A percentile compares a stretch with the other conserved stretches of the same genome.
These are phyloP conservation scores for Mycena capillaripes DNA, from an alignment of 768 basidiomycete species.

Conservation along the genomic window DNA sequence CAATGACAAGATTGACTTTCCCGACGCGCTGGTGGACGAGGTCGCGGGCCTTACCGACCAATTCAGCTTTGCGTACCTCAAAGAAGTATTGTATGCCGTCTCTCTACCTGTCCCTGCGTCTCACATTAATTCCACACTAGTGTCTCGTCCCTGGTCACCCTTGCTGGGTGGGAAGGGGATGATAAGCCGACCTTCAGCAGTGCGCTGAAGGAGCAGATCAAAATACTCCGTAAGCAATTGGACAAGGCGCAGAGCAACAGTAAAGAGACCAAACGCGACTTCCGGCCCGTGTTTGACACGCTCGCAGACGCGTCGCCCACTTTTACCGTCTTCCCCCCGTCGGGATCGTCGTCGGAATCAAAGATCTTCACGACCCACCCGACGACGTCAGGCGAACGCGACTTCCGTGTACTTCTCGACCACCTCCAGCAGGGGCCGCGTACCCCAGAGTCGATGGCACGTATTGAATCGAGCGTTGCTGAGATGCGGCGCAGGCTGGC, in stretches of 20 bases:
- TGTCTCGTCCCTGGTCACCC: constrained; percentile 78
- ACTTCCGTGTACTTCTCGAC: constrained; percentile 34
- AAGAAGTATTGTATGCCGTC: constrained; percentile 88
- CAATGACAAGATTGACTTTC: constrained; percentile 76
- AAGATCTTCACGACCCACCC: too few relatives aligned
- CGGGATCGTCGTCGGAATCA: too few relatives aligned
- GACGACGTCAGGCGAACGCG: too few relatives aligned
- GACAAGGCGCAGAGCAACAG: constrained; percentile 51
- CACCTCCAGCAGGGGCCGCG: background rate
- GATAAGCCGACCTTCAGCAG: constrained; percentile 65
- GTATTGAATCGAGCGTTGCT: too few relatives aligned
- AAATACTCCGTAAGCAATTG: constrained; percentile 74
- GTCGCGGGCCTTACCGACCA: constrained; percentile 71
- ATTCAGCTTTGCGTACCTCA: constrained; percentile 91
- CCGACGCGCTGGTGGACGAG: constrained; percentile 72
- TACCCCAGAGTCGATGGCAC: background rate
- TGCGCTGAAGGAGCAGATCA: constrained; percentile 71
- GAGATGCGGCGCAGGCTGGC: background rate
- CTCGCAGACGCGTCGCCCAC: background rate
- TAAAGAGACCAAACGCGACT: constrained; percentile 27
- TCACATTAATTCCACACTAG: constrained; percentile 54
- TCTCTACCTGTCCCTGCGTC: background rate
- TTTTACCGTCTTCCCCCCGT: constrained; percentile 6
- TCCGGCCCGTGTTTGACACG: constrained; percentile 26
- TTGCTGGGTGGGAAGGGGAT: constrained; percentile 66